phyloP scores from a whole-genome alignment of 1,139 yeast genomes.

The Nakaseomyces sp. region DNA sequence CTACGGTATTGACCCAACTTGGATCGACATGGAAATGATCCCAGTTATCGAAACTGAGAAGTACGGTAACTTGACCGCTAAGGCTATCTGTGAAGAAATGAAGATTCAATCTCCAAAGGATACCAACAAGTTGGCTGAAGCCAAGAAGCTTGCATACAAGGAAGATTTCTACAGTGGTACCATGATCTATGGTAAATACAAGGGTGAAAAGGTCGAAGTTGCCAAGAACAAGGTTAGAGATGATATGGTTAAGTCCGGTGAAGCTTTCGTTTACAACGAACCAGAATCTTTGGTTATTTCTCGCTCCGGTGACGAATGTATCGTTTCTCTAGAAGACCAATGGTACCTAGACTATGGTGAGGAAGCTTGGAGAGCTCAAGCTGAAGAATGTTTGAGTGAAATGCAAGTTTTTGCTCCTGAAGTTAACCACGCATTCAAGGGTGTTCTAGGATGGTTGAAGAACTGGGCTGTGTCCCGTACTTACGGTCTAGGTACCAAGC shows the following conservation, averaged over 20 bases:
- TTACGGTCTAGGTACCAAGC: constrained; percentile 88
- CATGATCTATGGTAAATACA: constrained; percentile 70
- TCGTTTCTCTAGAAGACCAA: constrained; percentile 95
- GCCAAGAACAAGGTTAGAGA: constrained; percentile 84
- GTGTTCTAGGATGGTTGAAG: constrained; percentile 91
- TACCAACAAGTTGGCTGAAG: constrained; percentile 72
- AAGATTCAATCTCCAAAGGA: constrained; percentile 96
- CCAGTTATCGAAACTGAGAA: constrained; percentile 72
- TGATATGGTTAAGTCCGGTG: constrained; percentile 67
- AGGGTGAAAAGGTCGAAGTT: constrained; percentile 80
- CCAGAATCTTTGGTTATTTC: constrained; percentile 88
- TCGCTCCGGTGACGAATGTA: constrained; percentile 94
- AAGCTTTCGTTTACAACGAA: constrained; percentile 86
- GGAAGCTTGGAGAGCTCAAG: constrained; percentile 78
- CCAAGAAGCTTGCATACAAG: constrained; percentile 91
- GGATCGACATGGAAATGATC: constrained; percentile 72
- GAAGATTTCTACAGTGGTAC: constrained; percentile 93
- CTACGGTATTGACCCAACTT: constrained; percentile 73
- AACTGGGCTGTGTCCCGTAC: constrained; percentile 99
- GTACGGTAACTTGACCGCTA: constrained; percentile 87
- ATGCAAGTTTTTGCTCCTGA: constrained; percentile 81
- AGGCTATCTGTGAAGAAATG: constrained; percentile 70
- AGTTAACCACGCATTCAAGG: constrained; percentile 87
- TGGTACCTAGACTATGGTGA: constrained; percentile 99
- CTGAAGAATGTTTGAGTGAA: constrained; percentile 65